Base-by-base conservation (phyloP, 2,329 filamentous ascomycete species). In the Coniochaeta pulveracea region DNA sequence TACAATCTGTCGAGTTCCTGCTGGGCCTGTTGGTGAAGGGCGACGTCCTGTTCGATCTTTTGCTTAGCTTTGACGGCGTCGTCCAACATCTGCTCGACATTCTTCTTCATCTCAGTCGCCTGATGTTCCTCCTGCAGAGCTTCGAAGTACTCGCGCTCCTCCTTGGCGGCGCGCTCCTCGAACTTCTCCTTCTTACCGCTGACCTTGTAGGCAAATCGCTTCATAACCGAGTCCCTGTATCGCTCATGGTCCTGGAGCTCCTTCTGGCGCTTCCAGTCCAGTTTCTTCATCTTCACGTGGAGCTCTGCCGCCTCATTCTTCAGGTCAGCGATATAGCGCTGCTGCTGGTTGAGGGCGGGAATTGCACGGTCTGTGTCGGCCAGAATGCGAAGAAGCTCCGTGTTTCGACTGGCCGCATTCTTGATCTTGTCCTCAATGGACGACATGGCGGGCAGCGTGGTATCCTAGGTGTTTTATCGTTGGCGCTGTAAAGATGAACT, bases 141-240 rank as follows among this genome's bases (percentile, higher is more conserved):
- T 28, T 68, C 61, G 17, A 69, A 57, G 47, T 72, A 75, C 40
- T 73, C 69, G 26, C 54, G 50, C 47, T 74, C 69, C 47, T 73
- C 69, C 39, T 65, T 68, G 31, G 60, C 58, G 10, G 66, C 64
- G 32, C 57, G 59, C n/a, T 58, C 57, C 11, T 55, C 51, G 40
- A 69, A 69, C 33, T 61, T 61, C n/a, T 60, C 63, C 26, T 57
- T 57, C 39, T 62, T 62, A 18, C 69, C 63, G 4, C 60, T 55
- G 8, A 69, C 53, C 37, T 61, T 66, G 56, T 68, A 67, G 24
- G 63, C 54, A 43, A 69, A 66, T 24, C 69, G 64, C 34, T 58
- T 60, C 44, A 72, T 52, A 30, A 64, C 60, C 27, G 61, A 66
- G 50, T 72, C 63, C 35, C 65, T 63, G 45, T 71, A 69, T 34